Evolutionary conservation across 1,139 yeast genomes (phyloP).

Genomic region (Candida sanyaensis): DNA sequence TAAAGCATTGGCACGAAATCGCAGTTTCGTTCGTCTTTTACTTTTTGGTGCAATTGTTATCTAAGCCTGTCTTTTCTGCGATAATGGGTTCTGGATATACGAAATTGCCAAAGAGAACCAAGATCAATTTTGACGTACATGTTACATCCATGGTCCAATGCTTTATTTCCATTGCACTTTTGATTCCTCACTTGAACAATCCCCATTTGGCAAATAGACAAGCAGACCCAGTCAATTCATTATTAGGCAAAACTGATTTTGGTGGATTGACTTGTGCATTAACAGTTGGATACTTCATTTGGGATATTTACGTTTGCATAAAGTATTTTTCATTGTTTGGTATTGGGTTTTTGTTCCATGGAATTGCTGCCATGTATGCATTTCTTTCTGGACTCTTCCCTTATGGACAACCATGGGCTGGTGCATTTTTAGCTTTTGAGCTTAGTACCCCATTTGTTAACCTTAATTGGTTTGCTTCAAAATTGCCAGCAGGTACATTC

Average conservation of each 20-base stretch:
- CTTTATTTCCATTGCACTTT: slow-evolving; percentile 52
- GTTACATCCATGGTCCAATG: slow-evolving; percentile 87
- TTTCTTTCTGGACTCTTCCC: slow-evolving; percentile 56
- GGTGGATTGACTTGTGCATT: slow-evolving; percentile 69
- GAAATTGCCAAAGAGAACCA: slow-evolving; percentile 44
- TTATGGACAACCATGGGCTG: slow-evolving; percentile 72
- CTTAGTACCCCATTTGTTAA: slow-evolving; percentile 92
- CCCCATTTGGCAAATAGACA: slow-evolving; percentile 43
- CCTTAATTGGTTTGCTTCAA: slow-evolving; percentile 85
- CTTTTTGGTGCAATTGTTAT: slow-evolving; percentile 36
- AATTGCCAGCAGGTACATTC: slow-evolving; percentile 62
- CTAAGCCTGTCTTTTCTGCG: slow-evolving; percentile 33
- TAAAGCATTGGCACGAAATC: slow-evolving; percentile 60
- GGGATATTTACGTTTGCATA: slow-evolving; percentile 79
- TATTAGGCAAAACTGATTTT: slow-evolving; percentile 75
- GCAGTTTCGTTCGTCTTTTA: slow-evolving; percentile 42
- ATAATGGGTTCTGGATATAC: slow-evolving; percentile 52
- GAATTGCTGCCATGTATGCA: slow-evolving; percentile 76
- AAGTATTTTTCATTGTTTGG: slow-evolving; percentile 70
- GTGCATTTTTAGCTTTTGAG: slow-evolving; percentile 84
- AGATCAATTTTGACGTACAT: slow-evolving; percentile 82
- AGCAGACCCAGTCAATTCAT: slow-evolving; percentile 41
- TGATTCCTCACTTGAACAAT: slow-evolving; percentile 62
- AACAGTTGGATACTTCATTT: slow-evolving; percentile 86
- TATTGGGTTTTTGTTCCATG: slow-evolving; percentile 81